Percentiles rank a stretch among this genome's conserved stretches.
These are phyloP conservation scores for Meyerozyma athensensis DNA, from an alignment of 1,139 yeast genomes.

Conservation along the genomic window DNA sequence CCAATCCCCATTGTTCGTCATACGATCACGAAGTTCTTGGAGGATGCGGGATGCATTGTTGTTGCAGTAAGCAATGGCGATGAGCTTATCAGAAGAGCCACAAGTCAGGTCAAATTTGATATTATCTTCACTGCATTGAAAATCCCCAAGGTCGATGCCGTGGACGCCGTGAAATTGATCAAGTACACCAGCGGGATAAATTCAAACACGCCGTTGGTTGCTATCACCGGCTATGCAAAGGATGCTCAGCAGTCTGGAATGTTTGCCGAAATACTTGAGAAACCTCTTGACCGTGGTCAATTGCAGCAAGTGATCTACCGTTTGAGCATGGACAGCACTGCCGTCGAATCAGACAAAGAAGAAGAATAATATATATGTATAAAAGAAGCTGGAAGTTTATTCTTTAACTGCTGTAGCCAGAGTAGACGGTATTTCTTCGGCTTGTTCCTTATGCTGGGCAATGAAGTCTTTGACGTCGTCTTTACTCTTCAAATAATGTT, in stretches of 20 bases:
- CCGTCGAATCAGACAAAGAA: slow-evolving; percentile 1
- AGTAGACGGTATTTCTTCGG: background rate
- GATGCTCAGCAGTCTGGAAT: slow-evolving; percentile 58
- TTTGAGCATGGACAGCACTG: background rate
- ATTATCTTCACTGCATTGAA: slow-evolving; percentile 73
- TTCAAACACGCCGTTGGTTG: slow-evolving; percentile 71
- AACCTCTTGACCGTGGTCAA: slow-evolving; percentile 50
- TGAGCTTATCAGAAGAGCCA: slow-evolving; percentile 75
- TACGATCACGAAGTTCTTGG: slow-evolving; percentile 60
- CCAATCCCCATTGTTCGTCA: slow-evolving; percentile 81
- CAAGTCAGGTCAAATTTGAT: slow-evolving; percentile 82
- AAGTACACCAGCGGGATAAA: slow-evolving; percentile 74
- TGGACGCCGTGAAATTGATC: slow-evolving; percentile 75
- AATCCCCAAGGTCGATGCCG: slow-evolving; percentile 61
- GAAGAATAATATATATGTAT: background rate
- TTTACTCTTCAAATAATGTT: slow-evolving; percentile 48
- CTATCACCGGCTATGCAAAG: slow-evolving; percentile 66
- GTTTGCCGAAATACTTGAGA: slow-evolving; percentile 71
- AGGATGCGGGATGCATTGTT: slow-evolving; percentile 73
- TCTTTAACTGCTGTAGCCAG: background rate
- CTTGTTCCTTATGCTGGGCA: slow-evolving; percentile 1
- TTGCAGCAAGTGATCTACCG: background rate
- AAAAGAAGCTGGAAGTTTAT: background rate
- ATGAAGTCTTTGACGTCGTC: slow-evolving; percentile 18
- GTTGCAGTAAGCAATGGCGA: slow-evolving; percentile 78